Evolutionary conservation across 805 yeast species (phyloP).

Genomic region (Pichia deserticola): DNA sequence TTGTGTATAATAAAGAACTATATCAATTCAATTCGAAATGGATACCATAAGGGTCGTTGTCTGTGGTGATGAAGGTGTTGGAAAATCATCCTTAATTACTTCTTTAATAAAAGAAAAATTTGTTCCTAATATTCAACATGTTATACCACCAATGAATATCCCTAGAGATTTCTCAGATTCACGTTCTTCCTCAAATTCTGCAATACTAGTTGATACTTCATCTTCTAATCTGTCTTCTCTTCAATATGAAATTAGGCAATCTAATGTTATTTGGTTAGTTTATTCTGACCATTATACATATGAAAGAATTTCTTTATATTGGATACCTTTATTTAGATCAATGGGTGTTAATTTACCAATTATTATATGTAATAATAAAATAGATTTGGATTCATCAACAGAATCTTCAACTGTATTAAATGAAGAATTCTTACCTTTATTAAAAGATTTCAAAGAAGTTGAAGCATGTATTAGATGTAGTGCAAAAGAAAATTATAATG

Average conservation of each 20-base stretch:
- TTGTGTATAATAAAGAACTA: not conserved
- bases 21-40: constrained; percentile 7
- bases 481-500: constrained; percentile 76
- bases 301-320: constrained; percentile 82
- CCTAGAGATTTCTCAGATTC: constrained; percentile 63
- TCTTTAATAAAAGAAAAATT: constrained; percentile 76
- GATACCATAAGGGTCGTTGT: constrained; percentile 73
- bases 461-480: constrained; percentile 88
- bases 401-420: constrained; percentile 41
- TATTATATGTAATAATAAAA: constrained; percentile 76
- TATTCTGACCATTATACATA: constrained; percentile 92
- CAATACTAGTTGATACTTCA: constrained; percentile 75
- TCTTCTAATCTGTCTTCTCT: constrained; percentile 54
- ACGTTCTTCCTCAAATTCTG: constrained; percentile 52
- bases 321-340: constrained; percentile 92
- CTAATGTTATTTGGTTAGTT: constrained; percentile 92
- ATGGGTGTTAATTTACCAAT: constrained; percentile 92
- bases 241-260: constrained; percentile 68
- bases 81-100: constrained; percentile 73
- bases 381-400: constrained; percentile 18
- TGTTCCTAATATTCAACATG: constrained; percentile 68
- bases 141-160: constrained; percentile 76
- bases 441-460: constrained; percentile 88
- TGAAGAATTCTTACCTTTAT: constrained; percentile 79
- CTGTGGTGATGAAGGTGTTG: constrained; percentile 93